A percentile compares a stretch with the other conserved stretches of the same genome.
phyloP scores from a whole-genome alignment of 805 yeast species.

The Candida schatavii region DNA sequence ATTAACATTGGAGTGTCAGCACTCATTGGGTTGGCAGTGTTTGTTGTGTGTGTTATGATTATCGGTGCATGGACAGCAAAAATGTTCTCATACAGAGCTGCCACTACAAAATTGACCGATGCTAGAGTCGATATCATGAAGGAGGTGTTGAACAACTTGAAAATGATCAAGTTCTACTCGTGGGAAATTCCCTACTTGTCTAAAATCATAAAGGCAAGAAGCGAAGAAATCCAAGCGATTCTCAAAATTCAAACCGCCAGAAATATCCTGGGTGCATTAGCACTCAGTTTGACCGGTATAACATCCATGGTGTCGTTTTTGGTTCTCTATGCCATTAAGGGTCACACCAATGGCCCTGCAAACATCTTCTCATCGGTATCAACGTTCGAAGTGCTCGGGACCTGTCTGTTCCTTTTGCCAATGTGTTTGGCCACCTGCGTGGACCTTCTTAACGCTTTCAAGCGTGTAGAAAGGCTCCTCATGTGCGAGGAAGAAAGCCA shows the following conservation, averaged over 20 bases:
- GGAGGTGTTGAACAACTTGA: constrained; percentile 76
- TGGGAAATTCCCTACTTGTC: constrained; percentile 83
- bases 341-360: constrained; percentile 48
- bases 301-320: constrained; percentile 61
- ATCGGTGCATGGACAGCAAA: constrained; percentile 48
- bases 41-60: constrained; percentile 47
- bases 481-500: constrained; percentile 42
- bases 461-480: constrained; percentile 54
- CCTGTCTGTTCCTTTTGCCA: constrained; percentile 67
- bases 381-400: constrained; percentile 58
- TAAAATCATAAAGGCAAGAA: constrained; percentile 54
- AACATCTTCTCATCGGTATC: constrained; percentile 68
- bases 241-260: constrained; percentile 63
- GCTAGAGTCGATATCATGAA: constrained; percentile 70
- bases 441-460: constrained; percentile 63
- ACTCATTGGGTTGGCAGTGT: constrained; percentile 63
- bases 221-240: constrained; percentile 58
- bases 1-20: constrained; percentile 72
- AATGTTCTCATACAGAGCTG: constrained; percentile 53
- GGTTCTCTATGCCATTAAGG: constrained; percentile 32
- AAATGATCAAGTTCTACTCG: constrained; percentile 80
- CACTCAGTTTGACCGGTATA: constrained; percentile 64
- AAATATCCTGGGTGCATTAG: constrained; percentile 59
- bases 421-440: constrained; percentile 64
- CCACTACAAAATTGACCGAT: constrained; percentile 69